These are phyloP conservation scores for Parietaria judaica DNA, from an alignment of 306 rosid species.

Conservation along the genomic window DNA sequence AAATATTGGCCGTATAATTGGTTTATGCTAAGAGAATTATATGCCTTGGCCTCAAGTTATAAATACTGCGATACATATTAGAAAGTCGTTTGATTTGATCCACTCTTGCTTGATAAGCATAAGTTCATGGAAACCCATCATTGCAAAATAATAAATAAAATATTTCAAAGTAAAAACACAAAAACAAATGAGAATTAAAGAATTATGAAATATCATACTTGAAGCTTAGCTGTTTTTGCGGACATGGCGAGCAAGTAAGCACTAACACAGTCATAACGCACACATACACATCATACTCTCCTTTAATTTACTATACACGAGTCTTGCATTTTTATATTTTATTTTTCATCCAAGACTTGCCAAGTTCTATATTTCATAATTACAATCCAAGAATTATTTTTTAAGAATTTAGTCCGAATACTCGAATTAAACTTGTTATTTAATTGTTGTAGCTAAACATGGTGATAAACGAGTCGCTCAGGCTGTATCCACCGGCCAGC, in stretches of 20 bases:
- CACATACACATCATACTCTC: too few relatives aligned
- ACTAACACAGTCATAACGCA: neutral
- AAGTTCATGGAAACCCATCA: conserved; percentile 27
- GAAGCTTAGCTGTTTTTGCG: conserved; percentile 14
- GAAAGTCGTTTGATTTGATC: neutral
- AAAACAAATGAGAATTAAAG: conserved; percentile 7
- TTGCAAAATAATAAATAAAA: neutral
- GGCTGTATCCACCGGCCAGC: conserved; percentile 88
- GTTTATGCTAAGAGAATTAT: too few relatives aligned
- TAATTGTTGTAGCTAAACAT: conserved; percentile 53
- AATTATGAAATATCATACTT: neutral
- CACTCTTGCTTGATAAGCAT: neutral
- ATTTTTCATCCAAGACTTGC: too few relatives aligned
- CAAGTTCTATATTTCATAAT: too few relatives aligned
- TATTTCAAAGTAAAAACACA: neutral
- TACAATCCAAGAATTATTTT: too few relatives aligned
- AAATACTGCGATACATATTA: too few relatives aligned
- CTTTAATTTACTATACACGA: too few relatives aligned
- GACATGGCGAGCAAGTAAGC: conserved; percentile 5
- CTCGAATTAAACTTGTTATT: too few relatives aligned
- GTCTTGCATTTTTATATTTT: too few relatives aligned
- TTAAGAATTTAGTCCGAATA: too few relatives aligned
- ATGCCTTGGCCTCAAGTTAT: too few relatives aligned
- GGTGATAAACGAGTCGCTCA: conserved; percentile 90
- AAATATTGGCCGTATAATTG: too few relatives aligned